Percentiles rank a stretch among this genome's conserved stretches.
Conservation (phyloP, 2,329 filamentous ascomycete species). For the Curvularia hawaiiensis region DNA sequence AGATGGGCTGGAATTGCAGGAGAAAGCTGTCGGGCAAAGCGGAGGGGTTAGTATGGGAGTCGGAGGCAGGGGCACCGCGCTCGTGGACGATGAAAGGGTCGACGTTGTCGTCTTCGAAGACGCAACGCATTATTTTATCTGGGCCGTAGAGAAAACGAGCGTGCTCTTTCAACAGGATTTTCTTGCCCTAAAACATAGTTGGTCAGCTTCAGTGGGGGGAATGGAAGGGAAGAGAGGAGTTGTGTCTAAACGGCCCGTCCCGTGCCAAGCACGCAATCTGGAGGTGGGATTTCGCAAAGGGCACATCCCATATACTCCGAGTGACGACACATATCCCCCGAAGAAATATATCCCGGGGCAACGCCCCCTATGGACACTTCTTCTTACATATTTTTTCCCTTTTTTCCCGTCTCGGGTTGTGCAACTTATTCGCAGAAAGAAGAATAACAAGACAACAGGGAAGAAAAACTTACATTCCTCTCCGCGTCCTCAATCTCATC, state of each 20-base stretch:
- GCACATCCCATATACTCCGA: not conserved
- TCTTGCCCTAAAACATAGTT: conserved; percentile 7
- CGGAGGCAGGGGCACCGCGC: conserved; percentile 4
- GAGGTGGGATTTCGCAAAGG: not conserved
- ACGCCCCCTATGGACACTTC: not conserved
- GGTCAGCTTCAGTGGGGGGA: not conserved
- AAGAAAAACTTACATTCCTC: conserved; percentile 19
- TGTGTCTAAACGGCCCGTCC: not conserved
- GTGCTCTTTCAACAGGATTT: conserved; percentile 24
- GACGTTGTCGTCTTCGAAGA: conserved; percentile 7
- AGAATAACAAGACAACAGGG: too few relatives aligned
- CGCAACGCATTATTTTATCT: conserved; percentile 14
- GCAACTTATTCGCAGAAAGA: not conserved
- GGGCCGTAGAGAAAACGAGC: conserved; percentile 11
- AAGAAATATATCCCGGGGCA: not conserved
- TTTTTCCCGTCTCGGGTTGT: not conserved
- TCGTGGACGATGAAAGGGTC: conserved; percentile 6
- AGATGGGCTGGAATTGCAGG: conserved; percentile 20
- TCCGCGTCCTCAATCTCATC: conserved; percentile 22
- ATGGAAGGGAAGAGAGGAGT: not conserved
- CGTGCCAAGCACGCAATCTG: conserved; percentile 13
- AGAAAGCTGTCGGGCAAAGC: conserved; percentile 21
- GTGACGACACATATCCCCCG: not conserved
- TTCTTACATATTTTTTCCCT: not conserved
- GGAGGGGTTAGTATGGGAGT: conserved; percentile 18